Evolutionary conservation across 78 protist species (phyloP).

Genomic region (Dictyostelium firmibasis): DNA sequence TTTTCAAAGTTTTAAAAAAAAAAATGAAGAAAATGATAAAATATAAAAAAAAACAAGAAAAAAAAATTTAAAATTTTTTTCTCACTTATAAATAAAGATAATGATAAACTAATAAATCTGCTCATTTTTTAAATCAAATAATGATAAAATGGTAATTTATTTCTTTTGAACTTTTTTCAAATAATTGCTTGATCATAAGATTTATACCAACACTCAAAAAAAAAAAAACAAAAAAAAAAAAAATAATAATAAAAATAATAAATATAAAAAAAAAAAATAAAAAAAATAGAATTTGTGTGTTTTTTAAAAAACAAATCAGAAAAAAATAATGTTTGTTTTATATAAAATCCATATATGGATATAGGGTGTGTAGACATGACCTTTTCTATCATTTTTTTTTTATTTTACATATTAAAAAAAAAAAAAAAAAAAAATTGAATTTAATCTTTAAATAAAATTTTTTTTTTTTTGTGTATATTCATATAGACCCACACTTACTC

Average conservation of each 20-base stretch:
- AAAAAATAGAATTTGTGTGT: neutral
- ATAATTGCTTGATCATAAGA: neutral
- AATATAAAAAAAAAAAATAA: neutral
- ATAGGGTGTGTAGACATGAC: neutral
- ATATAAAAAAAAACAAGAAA: neutral
- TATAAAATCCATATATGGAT: neutral
- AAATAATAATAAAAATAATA: too few relatives aligned
- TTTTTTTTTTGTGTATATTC: neutral
- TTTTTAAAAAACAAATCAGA: neutral
- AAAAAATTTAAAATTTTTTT: neutral
- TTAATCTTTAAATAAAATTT: neutral
- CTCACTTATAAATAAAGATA: neutral
- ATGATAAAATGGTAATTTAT: conserved; percentile 3
- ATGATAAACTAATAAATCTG: neutral
- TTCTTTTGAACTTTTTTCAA: neutral
- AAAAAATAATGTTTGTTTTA: neutral
- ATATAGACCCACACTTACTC: neutral
- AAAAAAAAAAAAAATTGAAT: neutral
- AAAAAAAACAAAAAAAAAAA: neutral
- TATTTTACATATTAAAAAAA: neutral
- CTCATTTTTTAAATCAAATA: neutral
- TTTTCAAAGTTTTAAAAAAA: neutral
- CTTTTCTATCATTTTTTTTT: neutral
- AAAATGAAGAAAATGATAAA: neutral
- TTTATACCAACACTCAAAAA: neutral